phyloP scores from a whole-genome alignment of 2,329 filamentous ascomycete genomes.

The Tolypocladium album region DNA sequence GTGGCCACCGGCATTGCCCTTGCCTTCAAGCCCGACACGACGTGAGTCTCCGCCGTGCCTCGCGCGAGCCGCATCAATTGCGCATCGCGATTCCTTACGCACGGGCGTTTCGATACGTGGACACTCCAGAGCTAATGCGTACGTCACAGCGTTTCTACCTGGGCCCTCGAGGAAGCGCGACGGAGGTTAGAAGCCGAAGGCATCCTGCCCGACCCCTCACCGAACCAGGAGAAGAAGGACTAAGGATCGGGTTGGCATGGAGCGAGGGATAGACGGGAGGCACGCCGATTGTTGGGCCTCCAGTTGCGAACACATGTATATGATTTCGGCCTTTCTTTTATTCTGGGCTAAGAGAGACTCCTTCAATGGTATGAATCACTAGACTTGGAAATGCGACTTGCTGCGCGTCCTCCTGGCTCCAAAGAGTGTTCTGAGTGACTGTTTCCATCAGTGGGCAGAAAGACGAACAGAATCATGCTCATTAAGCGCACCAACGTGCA shows the following conservation, averaged over 20 bases:
- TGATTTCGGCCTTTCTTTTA: slow-evolving; percentile 16
- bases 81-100: neutral
- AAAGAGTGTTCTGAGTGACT: neutral
- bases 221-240: slow-evolving; percentile 41
- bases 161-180: slow-evolving; percentile 94
- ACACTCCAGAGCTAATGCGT: neutral
- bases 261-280: slow-evolving; percentile 1
- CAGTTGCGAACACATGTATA: slow-evolving; percentile 15
- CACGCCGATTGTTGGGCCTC: neutral
- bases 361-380: slow-evolving; percentile 19
- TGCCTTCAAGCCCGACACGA: slow-evolving; percentile 96
- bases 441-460: neutral
- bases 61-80: neutral
- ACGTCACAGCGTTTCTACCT: slow-evolving; percentile 79
- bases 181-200: slow-evolving; percentile 93
- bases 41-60: slow-evolving; percentile 52
- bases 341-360: slow-evolving; percentile 13
- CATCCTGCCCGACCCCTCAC: slow-evolving; percentile 68
- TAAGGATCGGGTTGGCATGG: slow-evolving; percentile 10
- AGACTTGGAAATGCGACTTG: slow-evolving; percentile 11
- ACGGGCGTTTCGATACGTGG: neutral
- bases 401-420: neutral
- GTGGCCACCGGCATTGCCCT: slow-evolving; percentile 67
- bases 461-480: neutral
- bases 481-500: neutral